Evolutionary conservation across 805 yeast genomes (phyloP), one percentile per base, ranked within the genome.

Genomic region (Kregervanrija fluxuum): DNA sequence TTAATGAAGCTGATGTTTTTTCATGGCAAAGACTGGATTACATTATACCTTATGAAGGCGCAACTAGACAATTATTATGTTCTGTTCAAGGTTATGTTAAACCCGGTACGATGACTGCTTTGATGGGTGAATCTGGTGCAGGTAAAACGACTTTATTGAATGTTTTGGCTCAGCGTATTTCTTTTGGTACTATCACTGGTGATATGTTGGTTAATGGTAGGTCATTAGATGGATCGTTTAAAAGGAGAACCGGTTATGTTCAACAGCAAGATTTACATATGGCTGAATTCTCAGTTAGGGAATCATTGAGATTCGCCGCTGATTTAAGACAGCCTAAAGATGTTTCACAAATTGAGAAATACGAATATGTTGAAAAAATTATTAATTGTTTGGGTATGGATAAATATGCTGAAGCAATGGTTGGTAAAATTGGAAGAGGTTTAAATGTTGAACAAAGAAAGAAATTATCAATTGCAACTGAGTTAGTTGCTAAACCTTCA

Each of bases 21-120:
- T 69, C 77, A n/a, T 81, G 88, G 88, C 75, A 73, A 53, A 68
- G 80, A 50, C 74, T 81, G 28, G 69, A 73, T 54, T 81, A 81
- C 54, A 69, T 70, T 37, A 74, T 81, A 52, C 76, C 79, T 10
- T 67, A 69, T 54, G 70, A 69, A 40, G 73, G 73, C 38, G 59
- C 56, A 10, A 56, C 65, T 13, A 59, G 74, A 48, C 62, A 62
- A 44, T 61, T 74, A 49, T 64, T 78, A 53, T 65, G 68, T 51
- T 55, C 66, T 44, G 59, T 69, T 49, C 69, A 69, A 43, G 74
- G 74, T 47, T 69, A 63, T 56, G 65, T 68, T 54, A 63, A 64
- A 33, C 80, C 82, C 5, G 82, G 82, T 42, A 67, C 73, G 12
- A 62, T 76, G 63, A 76, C 80, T 38, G 81, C 82, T 3, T 61